phyloP scores from a whole-genome alignment of 2,329 filamentous ascomycete genomes.

The Cytospora mali region DNA sequence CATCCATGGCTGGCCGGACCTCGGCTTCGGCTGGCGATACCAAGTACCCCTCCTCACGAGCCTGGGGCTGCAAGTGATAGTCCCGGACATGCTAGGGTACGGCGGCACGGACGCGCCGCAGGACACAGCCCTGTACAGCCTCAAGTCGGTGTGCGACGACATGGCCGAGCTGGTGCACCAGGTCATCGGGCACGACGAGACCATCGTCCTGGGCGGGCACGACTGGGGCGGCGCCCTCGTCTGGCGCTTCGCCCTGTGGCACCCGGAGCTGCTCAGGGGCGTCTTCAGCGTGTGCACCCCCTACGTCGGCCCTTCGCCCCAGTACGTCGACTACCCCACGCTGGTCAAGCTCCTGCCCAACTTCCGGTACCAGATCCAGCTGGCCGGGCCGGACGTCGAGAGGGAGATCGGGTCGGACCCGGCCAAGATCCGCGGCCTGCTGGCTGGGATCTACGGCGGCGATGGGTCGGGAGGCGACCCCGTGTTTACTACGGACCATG shows the following conservation, averaged over 20 bases:
- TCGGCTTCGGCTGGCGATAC: constrained; percentile 84
- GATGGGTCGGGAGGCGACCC: constrained; percentile 55
- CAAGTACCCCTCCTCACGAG: constrained; percentile 78
- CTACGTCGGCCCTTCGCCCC: constrained; percentile 57
- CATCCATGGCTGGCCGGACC: constrained; percentile 80
- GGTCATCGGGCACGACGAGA: constrained; percentile 43
- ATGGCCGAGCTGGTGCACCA: constrained; percentile 71
- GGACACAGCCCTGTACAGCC: constrained; percentile 63
- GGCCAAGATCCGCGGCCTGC: constrained; percentile 67
- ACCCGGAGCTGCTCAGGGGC: constrained; percentile 71
- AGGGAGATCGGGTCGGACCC: constrained; percentile 53
- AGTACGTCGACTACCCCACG: constrained; percentile 59
- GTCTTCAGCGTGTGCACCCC: constrained; percentile 84
- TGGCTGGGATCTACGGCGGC: constrained; percentile 73
- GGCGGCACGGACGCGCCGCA: constrained; percentile 73
- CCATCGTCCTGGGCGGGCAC: constrained; percentile 83
- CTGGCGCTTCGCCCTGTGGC: constrained; percentile 73
- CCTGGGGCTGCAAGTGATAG: constrained; percentile 76
- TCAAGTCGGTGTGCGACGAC: constrained; percentile 74
- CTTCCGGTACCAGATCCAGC: constrained; percentile 83
- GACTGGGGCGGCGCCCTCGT: constrained; percentile 83
- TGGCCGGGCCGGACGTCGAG: constrained; percentile 70
- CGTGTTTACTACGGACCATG: constrained; percentile 62
- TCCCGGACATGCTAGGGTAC: constrained; percentile 86
- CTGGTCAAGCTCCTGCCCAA: constrained; percentile 62